Evolutionary conservation across 495 filamentous ascomycete genomes (phyloP).

Genomic region (Neohortaea acidophila): DNA sequence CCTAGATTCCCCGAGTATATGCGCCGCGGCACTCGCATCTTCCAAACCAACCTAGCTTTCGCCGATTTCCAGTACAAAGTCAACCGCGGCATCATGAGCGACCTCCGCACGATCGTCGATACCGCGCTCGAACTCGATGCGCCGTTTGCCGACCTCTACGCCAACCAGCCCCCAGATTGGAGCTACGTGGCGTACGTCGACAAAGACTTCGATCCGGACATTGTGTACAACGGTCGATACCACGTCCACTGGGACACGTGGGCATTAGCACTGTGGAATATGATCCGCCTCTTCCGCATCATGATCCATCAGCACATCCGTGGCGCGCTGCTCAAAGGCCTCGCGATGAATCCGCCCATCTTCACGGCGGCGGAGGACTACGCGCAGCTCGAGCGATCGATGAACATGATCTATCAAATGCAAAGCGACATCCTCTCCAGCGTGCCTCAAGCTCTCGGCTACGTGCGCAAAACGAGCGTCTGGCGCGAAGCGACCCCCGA

Average conservation of each 20-base stretch:
- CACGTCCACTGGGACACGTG: slow-evolving; percentile 15
- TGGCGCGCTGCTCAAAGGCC: slow-evolving; percentile 4
- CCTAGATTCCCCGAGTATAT: not conserved
- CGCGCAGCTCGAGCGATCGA: slow-evolving; percentile 6
- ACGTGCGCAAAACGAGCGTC: too few relatives aligned
- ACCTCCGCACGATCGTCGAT: slow-evolving; percentile 3
- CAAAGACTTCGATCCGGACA: not conserved
- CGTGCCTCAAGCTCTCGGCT: slow-evolving; percentile 3
- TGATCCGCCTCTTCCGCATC: slow-evolving; percentile 6
- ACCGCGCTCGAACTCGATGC: slow-evolving; percentile 5
- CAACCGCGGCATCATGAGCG: not conserved
- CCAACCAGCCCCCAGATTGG: slow-evolving; percentile 6
- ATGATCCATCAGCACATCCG: slow-evolving; percentile 10
- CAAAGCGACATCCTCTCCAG: not conserved
- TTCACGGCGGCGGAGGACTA: not conserved
- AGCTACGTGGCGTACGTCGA: slow-evolving; percentile 6
- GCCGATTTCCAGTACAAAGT: not conserved
- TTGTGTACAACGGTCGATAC: slow-evolving; percentile 7
- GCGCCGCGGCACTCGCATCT: not conserved
- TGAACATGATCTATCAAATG: not conserved
- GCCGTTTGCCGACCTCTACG: slow-evolving; percentile 3
- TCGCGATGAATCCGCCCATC: slow-evolving; percentile 4
- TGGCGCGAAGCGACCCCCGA: too few relatives aligned
- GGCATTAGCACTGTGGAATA: slow-evolving; percentile 13
- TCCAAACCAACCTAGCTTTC: not conserved